Percentiles rank a stretch among this genome's conserved stretches.
These are phyloP conservation scores for Ampelocalamus luodianensis DNA, from an alignment of 176 grass and related monocot genomes.

Conservation along the genomic window DNA sequence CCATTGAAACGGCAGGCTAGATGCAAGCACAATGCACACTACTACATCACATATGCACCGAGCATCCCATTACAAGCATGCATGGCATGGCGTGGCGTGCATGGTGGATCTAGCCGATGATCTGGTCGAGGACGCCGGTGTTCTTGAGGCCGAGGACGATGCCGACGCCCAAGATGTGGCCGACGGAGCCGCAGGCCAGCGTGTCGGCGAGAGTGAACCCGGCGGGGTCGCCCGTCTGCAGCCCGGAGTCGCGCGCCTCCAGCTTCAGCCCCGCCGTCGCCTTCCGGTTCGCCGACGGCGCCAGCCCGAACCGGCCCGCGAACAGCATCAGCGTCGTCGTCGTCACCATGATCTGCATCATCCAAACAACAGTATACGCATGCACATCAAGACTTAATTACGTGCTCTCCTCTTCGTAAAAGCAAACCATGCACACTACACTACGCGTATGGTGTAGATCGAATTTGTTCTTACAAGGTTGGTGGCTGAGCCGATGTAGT, in stretches of 20 bases:
- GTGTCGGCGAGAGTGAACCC: slow-evolving; percentile 95
- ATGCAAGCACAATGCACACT: not conserved
- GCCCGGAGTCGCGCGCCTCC: slow-evolving; percentile 81
- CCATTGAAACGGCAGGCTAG: not conserved
- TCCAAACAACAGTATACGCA: not conserved
- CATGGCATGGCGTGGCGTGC: not conserved
- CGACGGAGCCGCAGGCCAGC: slow-evolving; percentile 80
- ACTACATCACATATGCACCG: not conserved
- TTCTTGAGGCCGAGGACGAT: slow-evolving; percentile 92
- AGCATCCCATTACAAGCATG: slow-evolving; percentile 7
- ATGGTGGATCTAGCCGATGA: slow-evolving; percentile 45
- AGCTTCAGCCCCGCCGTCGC: slow-evolving; percentile 89
- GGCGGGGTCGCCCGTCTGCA: slow-evolving; percentile 92
- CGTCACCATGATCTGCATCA: slow-evolving; percentile 78
- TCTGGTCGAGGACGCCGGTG: slow-evolving; percentile 70
- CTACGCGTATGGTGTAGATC: not conserved
- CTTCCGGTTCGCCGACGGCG: slow-evolving; percentile 95
- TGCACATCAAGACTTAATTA: not conserved
- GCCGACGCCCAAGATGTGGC: slow-evolving; percentile 92
- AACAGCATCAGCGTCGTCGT: slow-evolving; percentile 96
- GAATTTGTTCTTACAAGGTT: slow-evolving; percentile 55
- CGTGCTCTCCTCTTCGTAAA: not conserved
- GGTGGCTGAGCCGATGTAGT: slow-evolving; percentile 88
- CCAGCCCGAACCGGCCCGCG: slow-evolving; percentile 88
- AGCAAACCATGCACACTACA: not conserved